phyloP scores from a whole-genome alignment of 1,284 basidiomycete genomes.

The Taiwanofungus camphoratus region DNA sequence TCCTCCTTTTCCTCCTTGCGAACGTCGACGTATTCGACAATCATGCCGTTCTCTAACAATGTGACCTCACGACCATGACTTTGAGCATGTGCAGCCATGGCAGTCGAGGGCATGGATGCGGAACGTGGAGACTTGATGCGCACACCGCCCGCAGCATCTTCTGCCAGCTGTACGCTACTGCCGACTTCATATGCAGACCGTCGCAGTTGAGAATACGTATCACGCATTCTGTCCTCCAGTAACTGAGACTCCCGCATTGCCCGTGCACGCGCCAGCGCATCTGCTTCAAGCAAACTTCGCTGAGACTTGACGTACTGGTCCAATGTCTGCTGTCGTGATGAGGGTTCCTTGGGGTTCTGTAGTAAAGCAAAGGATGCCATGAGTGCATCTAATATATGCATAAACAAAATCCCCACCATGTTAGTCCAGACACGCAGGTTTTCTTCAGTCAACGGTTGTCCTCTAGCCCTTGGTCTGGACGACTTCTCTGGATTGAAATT shows the following conservation, averaged over 20 bases:
- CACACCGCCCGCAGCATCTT: slow-evolving; percentile 55
- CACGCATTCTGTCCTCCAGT: slow-evolving; percentile 68
- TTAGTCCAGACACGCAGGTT: slow-evolving; percentile 85
- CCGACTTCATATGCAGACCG: slow-evolving; percentile 69
- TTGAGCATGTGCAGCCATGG: slow-evolving; percentile 27
- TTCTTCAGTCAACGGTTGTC: slow-evolving; percentile 71
- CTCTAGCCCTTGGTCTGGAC: slow-evolving; percentile 53
- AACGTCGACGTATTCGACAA: slow-evolving; percentile 82
- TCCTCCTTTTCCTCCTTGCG: slow-evolving; percentile 72
- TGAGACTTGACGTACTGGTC: slow-evolving; percentile 69
- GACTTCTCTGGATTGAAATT: slow-evolving; percentile 40
- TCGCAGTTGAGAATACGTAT: slow-evolving; percentile 71
- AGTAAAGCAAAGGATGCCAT: slow-evolving; percentile 5
- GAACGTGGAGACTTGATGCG: slow-evolving; percentile 60
- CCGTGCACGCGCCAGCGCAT: slow-evolving; percentile 65
- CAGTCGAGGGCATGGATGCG: slow-evolving; percentile 31
- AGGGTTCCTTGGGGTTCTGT: slow-evolving; percentile 78
- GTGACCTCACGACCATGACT: slow-evolving; percentile 67
- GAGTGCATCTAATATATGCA: slow-evolving; percentile 10
- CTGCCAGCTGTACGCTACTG: slow-evolving; percentile 37
- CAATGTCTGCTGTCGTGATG: slow-evolving; percentile 69
- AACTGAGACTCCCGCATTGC: slow-evolving; percentile 72
- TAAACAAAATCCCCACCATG: slow-evolving; percentile 54
- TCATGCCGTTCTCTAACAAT: slow-evolving; percentile 79
- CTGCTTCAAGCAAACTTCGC: slow-evolving; percentile 65